Percentiles rank a stretch among this genome's conserved stretches.
These are phyloP conservation scores for Asterochloris sp. DNA, from an alignment of 139 green algal genomes.

Conservation along the genomic window DNA sequence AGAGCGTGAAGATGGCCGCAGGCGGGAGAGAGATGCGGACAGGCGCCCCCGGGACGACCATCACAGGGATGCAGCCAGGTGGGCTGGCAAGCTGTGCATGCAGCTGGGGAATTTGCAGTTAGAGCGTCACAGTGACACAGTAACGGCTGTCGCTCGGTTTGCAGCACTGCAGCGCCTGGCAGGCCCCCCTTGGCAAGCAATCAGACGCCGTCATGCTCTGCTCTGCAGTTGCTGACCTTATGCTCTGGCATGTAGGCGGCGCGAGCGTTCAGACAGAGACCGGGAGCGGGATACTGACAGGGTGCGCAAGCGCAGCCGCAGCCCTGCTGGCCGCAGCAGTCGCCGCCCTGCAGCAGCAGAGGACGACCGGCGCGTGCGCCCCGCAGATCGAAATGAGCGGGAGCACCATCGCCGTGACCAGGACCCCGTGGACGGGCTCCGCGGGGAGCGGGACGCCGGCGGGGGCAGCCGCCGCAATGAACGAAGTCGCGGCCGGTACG, in stretches of 20 bases:
- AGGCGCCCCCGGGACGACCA: slow-evolving; percentile 6
- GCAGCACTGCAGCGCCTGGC: slow-evolving; percentile 1
- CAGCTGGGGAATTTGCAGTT: neutral
- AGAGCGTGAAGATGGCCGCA: slow-evolving; percentile 9
- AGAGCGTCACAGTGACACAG: neutral
- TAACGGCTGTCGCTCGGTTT: neutral
- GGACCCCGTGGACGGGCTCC: no score
- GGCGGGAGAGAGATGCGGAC: slow-evolving; percentile 10
- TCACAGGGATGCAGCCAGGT: neutral
- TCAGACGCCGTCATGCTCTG: slow-evolving; percentile 6
- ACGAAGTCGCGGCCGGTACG: no score
- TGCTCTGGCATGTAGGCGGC: neutral
- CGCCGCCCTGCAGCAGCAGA: no score
- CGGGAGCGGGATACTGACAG: neutral
- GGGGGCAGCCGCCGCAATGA: no score
- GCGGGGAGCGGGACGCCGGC: no score
- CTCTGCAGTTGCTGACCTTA: slow-evolving; percentile 6
- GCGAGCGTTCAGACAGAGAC: neutral
- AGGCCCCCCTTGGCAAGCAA: neutral
- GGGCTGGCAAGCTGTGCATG: neutral
- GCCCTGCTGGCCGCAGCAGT: no score
- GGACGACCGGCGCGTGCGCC: no score
- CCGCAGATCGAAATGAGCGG: no score
- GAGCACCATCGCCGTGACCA: no score
- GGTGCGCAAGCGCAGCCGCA: no score